phyloP scores from a whole-genome alignment of 2,329 filamentous ascomycete species.

The Microcyclosporella mali region DNA sequence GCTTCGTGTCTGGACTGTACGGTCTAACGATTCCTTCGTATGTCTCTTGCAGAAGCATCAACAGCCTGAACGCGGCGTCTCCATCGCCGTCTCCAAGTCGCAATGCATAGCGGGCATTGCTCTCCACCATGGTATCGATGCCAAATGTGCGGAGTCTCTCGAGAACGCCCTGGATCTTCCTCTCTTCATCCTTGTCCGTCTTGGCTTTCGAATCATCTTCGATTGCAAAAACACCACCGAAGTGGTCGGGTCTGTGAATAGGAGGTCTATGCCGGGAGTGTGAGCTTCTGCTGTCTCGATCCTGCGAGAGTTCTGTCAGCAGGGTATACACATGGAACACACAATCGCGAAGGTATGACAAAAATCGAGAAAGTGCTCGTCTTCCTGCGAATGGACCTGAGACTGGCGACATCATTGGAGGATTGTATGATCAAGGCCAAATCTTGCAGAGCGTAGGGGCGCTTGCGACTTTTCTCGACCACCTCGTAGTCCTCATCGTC shows the following conservation, averaged over 20 bases:
- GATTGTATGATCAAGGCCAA: background rate
- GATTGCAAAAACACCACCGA: conserved; percentile 58
- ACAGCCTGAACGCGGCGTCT: conserved; percentile 68
- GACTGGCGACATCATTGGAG: background rate
- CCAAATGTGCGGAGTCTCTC: conserved; percentile 49
- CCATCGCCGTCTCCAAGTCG: conserved; percentile 61
- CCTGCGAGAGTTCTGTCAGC: conserved; percentile 4
- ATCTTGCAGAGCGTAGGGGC: background rate
- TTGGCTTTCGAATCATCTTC: conserved; percentile 51
- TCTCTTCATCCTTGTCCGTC: conserved; percentile 49
- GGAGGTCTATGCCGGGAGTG: conserved; percentile 1
- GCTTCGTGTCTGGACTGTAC: conserved; percentile 63
- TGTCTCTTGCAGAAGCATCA: conserved; percentile 73
- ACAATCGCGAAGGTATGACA: background rate
- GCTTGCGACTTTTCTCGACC: background rate
- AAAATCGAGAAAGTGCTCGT: conserved; percentile 3
- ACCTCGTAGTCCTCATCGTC: background rate
- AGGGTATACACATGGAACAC: no score
- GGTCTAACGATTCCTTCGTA: conserved; percentile 70
- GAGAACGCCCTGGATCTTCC: conserved; percentile 51
- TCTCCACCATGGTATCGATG: conserved; percentile 51
- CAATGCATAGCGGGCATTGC: conserved; percentile 59
- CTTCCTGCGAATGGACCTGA: background rate
- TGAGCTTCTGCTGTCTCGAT: conserved; percentile 4
- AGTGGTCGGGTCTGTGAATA: conserved; percentile 48